Evolutionary conservation across 208 protist genomes (phyloP).

Genomic region (Trypanosoma caninum): DNA sequence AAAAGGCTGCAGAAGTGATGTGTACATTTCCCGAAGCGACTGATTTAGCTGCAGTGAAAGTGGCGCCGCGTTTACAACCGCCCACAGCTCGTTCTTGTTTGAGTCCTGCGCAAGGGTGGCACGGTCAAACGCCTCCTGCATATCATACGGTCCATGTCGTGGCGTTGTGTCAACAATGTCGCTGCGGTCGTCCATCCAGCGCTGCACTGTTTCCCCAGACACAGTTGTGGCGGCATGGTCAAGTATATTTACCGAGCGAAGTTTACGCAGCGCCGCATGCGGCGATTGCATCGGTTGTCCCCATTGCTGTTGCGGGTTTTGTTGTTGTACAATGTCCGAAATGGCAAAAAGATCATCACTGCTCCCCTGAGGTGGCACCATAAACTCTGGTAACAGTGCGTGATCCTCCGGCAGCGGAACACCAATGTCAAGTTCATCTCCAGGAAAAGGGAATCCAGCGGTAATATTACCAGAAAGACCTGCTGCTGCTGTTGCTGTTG

Average conservation of each 20-base stretch:
- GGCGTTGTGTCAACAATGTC: constrained; percentile 56
- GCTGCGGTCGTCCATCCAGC: constrained; percentile 57
- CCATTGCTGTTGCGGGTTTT: too few species aligned
- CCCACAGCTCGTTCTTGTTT: constrained; percentile 24
- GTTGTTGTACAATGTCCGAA: constrained; percentile 10
- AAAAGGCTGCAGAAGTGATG: constrained; percentile 31
- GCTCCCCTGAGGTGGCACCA: constrained; percentile 2
- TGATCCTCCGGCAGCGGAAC: constrained; percentile 66
- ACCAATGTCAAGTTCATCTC: constrained; percentile 79
- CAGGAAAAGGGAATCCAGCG: constrained; percentile 40
- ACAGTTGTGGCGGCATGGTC: constrained; percentile 73
- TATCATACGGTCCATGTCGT: constrained; percentile 61
- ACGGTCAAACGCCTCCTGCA: constrained; percentile 57
- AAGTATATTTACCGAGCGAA: constrained; percentile 36
- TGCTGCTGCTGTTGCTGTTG: constrained; percentile 6
- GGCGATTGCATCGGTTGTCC: background rate
- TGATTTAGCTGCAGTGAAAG: constrained; percentile 33
- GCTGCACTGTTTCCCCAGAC: constrained; percentile 58
- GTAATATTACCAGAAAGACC: constrained; percentile 20
- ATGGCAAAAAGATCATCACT: constrained; percentile 30
- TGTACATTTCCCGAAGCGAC: constrained; percentile 34
- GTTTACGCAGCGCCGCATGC: background rate
- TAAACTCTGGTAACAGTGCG: constrained; percentile 42
- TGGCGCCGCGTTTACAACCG: constrained; percentile 26
- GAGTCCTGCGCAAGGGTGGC: constrained; percentile 29